Percentiles rank a stretch among this genome's conserved stretches.
phyloP scores from a whole-genome alignment of 2,329 filamentous ascomycete species.

The Claviceps africana region DNA sequence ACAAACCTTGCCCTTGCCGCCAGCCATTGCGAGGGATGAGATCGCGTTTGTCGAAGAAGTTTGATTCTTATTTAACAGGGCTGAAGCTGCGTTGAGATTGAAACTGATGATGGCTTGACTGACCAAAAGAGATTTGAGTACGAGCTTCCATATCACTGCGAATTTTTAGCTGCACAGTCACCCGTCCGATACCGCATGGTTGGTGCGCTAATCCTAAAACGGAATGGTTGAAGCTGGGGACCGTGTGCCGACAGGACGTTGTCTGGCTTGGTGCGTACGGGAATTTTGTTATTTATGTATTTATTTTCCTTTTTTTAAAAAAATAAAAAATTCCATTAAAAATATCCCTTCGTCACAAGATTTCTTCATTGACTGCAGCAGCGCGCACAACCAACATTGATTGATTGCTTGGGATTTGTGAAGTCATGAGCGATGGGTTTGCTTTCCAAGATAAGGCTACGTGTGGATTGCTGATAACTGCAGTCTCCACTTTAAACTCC shows the following conservation, averaged over 20 bases:
- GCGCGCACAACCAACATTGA: not conserved
- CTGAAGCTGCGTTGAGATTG: not conserved
- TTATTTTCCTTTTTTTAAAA: no score
- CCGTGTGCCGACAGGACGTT: not conserved
- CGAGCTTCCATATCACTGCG: not conserved
- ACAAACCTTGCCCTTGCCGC: conserved; percentile 1
- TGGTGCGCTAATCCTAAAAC: not conserved
- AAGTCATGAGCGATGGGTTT: not conserved
- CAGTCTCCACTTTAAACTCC: not conserved
- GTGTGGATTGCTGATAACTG: not conserved
- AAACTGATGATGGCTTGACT: not conserved
- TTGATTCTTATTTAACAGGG: not conserved
- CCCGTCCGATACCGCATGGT: not conserved
- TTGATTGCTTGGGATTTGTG: not conserved
- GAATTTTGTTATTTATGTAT: not conserved
- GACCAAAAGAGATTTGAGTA: not conserved
- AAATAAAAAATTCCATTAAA: not conserved
- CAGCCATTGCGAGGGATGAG: not conserved
- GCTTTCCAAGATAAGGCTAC: not conserved
- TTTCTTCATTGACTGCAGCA: not conserved
- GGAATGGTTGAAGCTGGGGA: not conserved
- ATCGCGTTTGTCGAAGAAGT: no score
- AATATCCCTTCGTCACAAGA: not conserved
- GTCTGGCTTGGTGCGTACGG: not conserved
- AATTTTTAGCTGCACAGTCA: not conserved